Evolutionary conservation across 768 basidiomycete species (phyloP).

Genomic region (Leccinum olivaceopallidum): DNA sequence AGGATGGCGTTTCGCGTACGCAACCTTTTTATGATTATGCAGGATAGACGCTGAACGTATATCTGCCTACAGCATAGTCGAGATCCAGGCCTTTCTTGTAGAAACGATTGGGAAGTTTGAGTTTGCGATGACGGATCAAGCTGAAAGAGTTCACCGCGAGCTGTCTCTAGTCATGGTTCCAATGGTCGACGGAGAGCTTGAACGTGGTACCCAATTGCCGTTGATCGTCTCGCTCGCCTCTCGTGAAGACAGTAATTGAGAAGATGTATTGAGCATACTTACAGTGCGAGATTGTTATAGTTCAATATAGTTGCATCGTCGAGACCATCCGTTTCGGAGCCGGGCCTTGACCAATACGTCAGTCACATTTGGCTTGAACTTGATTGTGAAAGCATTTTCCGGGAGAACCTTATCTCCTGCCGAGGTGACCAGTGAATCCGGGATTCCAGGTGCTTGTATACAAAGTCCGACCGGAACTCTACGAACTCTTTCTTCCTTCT

Average conservation of each 20-base stretch:
- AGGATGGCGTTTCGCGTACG: constrained; percentile 14
- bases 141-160: constrained; percentile 28
- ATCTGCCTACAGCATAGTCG: not conserved
- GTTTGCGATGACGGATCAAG: constrained; percentile 31
- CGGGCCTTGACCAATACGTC: not conserved
- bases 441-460: not conserved
- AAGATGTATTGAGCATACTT: not conserved
- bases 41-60: not conserved
- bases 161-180: constrained; percentile 34
- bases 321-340: not conserved
- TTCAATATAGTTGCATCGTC: not conserved
- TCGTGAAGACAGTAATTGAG: not conserved
- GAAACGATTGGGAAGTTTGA: constrained; percentile 57
- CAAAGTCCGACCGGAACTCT: not conserved
- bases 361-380: not conserved
- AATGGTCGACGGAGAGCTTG: constrained; percentile 32
- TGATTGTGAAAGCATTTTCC: not conserved
- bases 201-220: constrained; percentile 31
- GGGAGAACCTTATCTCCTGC: not conserved
- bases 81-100: constrained; percentile 14
- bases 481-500: not conserved
- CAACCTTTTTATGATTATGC: not conserved
- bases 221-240: constrained; percentile 10
- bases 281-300: not conserved
- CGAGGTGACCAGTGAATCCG: not conserved